Percentiles rank a stretch among this genome's conserved stretches.
phyloP scores from a whole-genome alignment of 345 rosid species.

The Pugionium cornutum region DNA sequence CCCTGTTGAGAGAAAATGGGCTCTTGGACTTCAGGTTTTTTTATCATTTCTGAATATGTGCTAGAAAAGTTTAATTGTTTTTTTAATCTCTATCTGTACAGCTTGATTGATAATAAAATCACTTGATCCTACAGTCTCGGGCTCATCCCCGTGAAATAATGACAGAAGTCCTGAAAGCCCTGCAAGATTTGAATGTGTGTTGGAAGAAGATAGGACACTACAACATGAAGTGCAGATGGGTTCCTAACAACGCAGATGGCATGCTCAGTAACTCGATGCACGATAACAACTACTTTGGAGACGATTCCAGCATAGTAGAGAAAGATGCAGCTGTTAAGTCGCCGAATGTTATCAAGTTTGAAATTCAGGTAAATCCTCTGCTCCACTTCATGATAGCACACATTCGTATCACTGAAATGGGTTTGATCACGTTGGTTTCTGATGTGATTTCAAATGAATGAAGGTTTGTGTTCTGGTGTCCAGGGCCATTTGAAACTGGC shows the following conservation, averaged over 20 bases:
- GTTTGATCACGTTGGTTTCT: too few species aligned
- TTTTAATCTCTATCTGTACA: neutral
- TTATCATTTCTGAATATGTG: neutral
- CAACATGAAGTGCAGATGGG: constrained; percentile 96
- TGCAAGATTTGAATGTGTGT: constrained; percentile 77
- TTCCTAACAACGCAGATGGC: constrained; percentile 55
- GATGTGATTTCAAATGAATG: too few species aligned
- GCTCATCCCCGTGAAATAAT: constrained; percentile 91
- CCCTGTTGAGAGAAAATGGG: constrained; percentile 79
- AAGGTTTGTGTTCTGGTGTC: too few species aligned
- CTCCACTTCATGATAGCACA: constrained; percentile 11
- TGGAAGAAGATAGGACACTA: constrained; percentile 98
- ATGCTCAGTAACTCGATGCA: constrained; percentile 62
- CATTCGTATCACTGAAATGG: neutral
- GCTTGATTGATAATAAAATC: constrained; percentile 14
- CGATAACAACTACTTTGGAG: constrained; percentile 64
- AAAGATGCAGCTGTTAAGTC: constrained; percentile 50
- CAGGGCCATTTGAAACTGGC: neutral
- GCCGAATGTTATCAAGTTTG: constrained; percentile 72
- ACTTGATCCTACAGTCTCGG: constrained; percentile 55
- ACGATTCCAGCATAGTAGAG: constrained; percentile 61
- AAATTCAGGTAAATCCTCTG: constrained; percentile 33
- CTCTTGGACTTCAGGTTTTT: constrained; percentile 91
- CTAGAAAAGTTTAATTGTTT: neutral
- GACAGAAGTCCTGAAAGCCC: constrained; percentile 81